Evolutionary conservation across 2,329 filamentous ascomycete species (phyloP).

Genomic region (Ophioceras dolichostomum): DNA sequence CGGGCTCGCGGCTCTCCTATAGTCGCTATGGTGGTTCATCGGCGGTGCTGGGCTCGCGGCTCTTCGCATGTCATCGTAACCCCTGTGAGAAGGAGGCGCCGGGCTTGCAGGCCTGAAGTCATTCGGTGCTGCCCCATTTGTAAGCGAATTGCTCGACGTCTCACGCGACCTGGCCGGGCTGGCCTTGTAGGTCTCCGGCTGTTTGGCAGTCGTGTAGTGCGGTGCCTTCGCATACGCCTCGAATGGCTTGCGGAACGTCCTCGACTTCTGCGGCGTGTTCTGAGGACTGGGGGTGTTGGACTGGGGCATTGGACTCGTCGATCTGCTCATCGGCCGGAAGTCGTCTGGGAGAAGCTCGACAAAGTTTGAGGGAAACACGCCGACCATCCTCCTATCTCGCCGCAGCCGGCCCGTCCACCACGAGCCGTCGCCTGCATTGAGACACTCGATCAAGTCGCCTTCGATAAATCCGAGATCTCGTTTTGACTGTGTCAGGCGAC

Average conservation of each 20-base stretch:
- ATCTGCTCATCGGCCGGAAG: conserved; percentile 63
- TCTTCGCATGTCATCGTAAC: not conserved
- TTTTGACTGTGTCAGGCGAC: too few relatives aligned
- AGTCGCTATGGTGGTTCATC: too few relatives aligned
- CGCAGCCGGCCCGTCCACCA: conserved; percentile 96
- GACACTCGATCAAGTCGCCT: conserved; percentile 92
- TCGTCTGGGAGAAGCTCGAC: conserved; percentile 78
- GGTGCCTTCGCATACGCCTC: conserved; percentile 55
- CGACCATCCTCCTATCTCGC: conserved; percentile 81
- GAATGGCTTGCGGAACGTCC: conserved; percentile 54
- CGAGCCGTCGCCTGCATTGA: conserved; percentile 93
- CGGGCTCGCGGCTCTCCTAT: conserved; percentile 2
- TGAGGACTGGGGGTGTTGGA: conserved; percentile 42
- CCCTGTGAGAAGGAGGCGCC: conserved; percentile 16
- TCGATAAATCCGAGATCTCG: conserved; percentile 94
- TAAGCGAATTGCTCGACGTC: conserved; percentile 26
- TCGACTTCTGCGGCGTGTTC: conserved; percentile 45
- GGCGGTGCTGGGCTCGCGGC: not conserved
- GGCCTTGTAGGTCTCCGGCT: conserved; percentile 43
- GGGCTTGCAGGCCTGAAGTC: conserved; percentile 10
- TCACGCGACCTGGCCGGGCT: conserved; percentile 24
- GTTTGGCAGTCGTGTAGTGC: conserved; percentile 51
- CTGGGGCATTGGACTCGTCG: conserved; percentile 46
- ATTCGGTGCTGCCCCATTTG: conserved; percentile 4
- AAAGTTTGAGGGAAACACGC: conserved; percentile 94